Evolutionary conservation across 768 basidiomycete genomes (phyloP), one percentile per base, ranked within the genome.

Genomic region (Phallus indusiatus): DNA sequence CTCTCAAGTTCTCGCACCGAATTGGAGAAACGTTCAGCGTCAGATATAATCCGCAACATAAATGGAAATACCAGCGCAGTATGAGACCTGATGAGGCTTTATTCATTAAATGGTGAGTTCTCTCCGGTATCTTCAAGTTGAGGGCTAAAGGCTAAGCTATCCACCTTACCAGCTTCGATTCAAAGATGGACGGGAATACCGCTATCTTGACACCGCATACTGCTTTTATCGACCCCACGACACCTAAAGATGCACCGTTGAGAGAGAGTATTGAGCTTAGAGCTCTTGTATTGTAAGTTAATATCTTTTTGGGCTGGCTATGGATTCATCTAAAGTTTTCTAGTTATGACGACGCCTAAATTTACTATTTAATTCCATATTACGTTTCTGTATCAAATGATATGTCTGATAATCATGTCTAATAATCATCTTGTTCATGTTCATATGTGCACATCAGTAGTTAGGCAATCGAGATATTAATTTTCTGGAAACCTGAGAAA

Each of bases 61-160:
- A 64, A 62, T 80, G 79, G 78, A 76, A 76, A 61, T 80, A 78
- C 61, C 57, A 75, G 62, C 69, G 67, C 60, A 77, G 73, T 1
- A 72, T 78, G 72, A 68, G 64, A 33, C 71, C 75, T 0, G 74
- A 78, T 18, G 79, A 81, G 59, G 70, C 70, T 47, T 74, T 75
- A n/a, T 63, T 80, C 52, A 76, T 80, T 53, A 79, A 80, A 63
- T 80, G 78, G 77, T 80, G 52, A 35, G 72, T 63, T 8, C 52
- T 49, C 14, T 52, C n/a, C 6, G n/a, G 17, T 57, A 17, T n/a
- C 9, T n/a, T 42, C 22, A 22, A 2, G 22, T 20, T 16, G 20
- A 9, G 9, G 24, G 24, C 21, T 9, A 9, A 48, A 48, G 21
- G 17, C 55, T 47, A 22, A 7, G 7, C 60, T n/a, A n/a, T 21